phyloP scores from a whole-genome alignment of 306 rosid genomes.

The Cicer pinnatifidum region DNA sequence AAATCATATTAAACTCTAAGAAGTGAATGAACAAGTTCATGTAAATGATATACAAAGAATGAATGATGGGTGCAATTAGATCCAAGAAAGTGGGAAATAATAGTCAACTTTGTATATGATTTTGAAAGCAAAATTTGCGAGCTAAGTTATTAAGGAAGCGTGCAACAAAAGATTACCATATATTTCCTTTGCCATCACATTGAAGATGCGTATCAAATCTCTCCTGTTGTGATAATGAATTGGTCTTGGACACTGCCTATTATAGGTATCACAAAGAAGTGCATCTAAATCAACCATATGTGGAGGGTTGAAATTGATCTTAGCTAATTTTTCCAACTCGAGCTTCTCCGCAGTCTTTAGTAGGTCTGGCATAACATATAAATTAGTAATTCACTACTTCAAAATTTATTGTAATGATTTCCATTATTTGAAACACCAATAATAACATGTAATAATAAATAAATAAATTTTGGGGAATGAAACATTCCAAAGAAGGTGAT shows the following conservation, averaged over 20 bases:
- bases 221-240: conserved; percentile 50
- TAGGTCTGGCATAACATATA: conserved; percentile 40
- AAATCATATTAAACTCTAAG: conserved; percentile 6
- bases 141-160: conserved; percentile 1
- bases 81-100: conserved; percentile 30
- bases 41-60: not conserved
- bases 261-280: conserved; percentile 49
- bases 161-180: conserved; percentile 48
- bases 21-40: conserved; percentile 7
- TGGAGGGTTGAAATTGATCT: conserved; percentile 37
- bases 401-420: conserved; percentile 1
- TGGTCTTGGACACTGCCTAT: conserved; percentile 45
- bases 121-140: conserved; percentile 14
- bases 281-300: conserved; percentile 37
- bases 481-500: not conserved
- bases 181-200: conserved; percentile 49
- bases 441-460: not conserved
- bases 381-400: conserved; percentile 32
- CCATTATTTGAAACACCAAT: conserved; percentile 22
- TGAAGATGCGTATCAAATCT: conserved; percentile 56
- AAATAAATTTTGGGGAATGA: not conserved
- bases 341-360: conserved; percentile 39
- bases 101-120: conserved; percentile 22
- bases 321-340: conserved; percentile 39
- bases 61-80: conserved; percentile 22